Evolutionary conservation across 2,329 filamentous ascomycete genomes (phyloP), one percentile per base, ranked within the genome.

Genomic region (Alternaria rosae): DNA sequence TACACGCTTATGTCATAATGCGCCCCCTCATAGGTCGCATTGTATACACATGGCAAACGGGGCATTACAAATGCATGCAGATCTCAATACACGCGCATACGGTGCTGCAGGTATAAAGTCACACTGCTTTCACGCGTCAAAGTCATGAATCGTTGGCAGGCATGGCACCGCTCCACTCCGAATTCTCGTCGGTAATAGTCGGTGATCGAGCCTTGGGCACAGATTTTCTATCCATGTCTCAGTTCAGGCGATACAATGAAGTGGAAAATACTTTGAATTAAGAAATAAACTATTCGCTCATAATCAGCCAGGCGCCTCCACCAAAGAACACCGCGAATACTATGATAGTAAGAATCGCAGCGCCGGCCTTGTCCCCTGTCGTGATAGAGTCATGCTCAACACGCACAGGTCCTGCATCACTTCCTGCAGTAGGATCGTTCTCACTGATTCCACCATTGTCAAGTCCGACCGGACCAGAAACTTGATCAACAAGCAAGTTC

Each of bases 331-430:
- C 78, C 2, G 83, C 69, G 1, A 92, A 73, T 4, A 89, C 75
- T 7, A 88, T 47, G 4, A 86, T 77, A 1, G 91, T 93, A 47
- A 88, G 64, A 58, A 93, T 85, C 4, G 86, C 86, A 20, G 91
- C 91, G 12, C 90, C 92, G 7, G 86, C 90, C 61, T 81, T 86
- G 70, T 93, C 91, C 6, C 83, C 88, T 0, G 82, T 82, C 3
- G 86, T 86, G 26, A 89, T 83, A 2, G 62, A 52, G 17, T 73
- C 59, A 54, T 69, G 69, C 11, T 62, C 57, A 25, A 72, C 60
- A 4, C 76, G 73, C 2, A 71, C 63, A 41, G 61, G 63, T 43
- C 75, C 71, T 17, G 57, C 61, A 42, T 76, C 71, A 61, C 58
- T 64, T 12, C 80, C 80, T 3, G 79, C 80, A 45, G 56, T 73